Base-by-base conservation (phyloP, 805 yeast species). In the Diddensiella santjacobensis region DNA sequence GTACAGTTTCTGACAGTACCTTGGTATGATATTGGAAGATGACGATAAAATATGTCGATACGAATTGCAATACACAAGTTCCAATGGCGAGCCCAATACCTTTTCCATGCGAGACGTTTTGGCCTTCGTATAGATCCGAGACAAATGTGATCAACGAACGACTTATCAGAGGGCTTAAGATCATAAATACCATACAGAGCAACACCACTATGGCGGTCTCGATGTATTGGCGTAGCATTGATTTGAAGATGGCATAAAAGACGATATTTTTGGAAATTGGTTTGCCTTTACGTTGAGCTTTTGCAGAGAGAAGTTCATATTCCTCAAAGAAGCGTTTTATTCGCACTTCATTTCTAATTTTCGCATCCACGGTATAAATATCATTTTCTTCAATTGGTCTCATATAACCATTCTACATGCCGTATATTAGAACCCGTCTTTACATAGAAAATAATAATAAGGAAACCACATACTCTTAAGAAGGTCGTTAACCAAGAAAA, bases 1-100 rank as follows among this genome's bases (percentile, higher is more conserved):
- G 81, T 2, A 75, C 77, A 61, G 80, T 78, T 20, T 83, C 2
- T 80, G 84, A 53, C 95, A 95, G 13, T 76, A 72, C 49, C 78
- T 64, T 63, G 78, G 48, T 18, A 11, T 18, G 23, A 35, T 50
- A 50, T 5, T 38, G 37, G 44, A 39, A 50, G 17, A 40, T 33
- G 19, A 47, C 33, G 22, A 50, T 41, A 11, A 33, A 22, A 22
- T 35, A 50, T 6, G 45, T 22, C 35, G 42, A 42, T 2, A 31
- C 10, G 36, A 42, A 46, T 19, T 23, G 24, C 17, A 47, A 17
- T 4, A 43, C 13, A 8, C 44, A 18, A 13, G 41, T 42, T 17
- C 50, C 50, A 2, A 50, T 19, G 13, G 44, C 53, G 17, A 50
- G 44, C 4, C 53, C 53, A 18, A 50, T 45, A 19, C 53, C 53